These are phyloP conservation scores for Pyrus pyrifolia DNA, from an alignment of 306 rosid species.

Conservation along the genomic window DNA sequence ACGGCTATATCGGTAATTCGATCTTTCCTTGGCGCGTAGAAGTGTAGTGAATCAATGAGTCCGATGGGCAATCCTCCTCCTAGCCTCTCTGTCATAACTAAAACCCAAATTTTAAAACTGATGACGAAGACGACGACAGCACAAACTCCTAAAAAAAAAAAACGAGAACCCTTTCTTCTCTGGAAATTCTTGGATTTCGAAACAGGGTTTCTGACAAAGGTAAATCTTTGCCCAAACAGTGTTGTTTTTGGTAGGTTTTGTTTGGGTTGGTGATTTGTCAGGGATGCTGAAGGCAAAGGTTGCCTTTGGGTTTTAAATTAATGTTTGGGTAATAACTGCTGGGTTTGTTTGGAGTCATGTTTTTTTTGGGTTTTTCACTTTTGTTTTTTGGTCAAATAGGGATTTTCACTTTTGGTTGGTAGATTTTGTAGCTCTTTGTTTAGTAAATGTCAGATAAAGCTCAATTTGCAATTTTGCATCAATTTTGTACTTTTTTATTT, in stretches of 20 bases:
- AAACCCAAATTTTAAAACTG: background rate
- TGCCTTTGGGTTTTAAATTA: background rate
- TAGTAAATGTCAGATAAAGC: background rate
- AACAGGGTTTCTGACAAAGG: constrained; percentile 1
- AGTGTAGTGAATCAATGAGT: background rate
- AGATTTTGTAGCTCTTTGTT: background rate
- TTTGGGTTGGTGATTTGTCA: background rate
- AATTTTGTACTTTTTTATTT: background rate
- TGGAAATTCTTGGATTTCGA: background rate
- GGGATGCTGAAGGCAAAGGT: background rate
- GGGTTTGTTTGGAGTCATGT: background rate
- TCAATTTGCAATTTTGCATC: background rate
- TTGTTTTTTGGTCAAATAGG: background rate
- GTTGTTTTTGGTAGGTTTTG: background rate
- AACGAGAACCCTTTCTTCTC: background rate
- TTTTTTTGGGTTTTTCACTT: background rate
- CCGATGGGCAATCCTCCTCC: background rate
- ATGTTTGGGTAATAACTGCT: background rate
- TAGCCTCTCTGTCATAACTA: background rate
- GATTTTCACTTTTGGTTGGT: background rate
- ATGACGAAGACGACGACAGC: background rate
- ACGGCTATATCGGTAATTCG: background rate
- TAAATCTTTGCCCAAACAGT: background rate
- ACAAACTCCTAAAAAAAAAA: background rate
- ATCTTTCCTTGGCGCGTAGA: background rate